Conservation (phyloP, 176 grass and related monocot genomes). For the Tillandsia fasciculata region DNA sequence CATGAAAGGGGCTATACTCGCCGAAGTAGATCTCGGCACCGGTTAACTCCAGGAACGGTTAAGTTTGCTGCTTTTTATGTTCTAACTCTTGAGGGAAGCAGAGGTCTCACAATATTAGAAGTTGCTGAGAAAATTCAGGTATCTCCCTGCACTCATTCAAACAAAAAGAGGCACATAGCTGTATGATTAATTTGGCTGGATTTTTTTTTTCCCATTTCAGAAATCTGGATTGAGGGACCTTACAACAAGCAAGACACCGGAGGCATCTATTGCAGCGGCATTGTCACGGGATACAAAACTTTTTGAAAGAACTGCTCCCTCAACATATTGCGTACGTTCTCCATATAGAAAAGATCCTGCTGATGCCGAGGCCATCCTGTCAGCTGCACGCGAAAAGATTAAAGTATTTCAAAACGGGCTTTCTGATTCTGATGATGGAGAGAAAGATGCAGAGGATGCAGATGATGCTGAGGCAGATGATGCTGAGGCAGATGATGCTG, state of each 20-base stretch:
- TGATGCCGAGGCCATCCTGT: conserved; percentile 58
- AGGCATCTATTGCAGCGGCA: conserved; percentile 94
- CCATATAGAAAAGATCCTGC: conserved; percentile 86
- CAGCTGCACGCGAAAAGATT: conserved; percentile 74
- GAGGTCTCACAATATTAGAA: conserved; percentile 83
- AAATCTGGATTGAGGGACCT: conserved; percentile 94
- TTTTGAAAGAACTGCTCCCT: conserved; percentile 94
- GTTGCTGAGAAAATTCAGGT: conserved; percentile 98
- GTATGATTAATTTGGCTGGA: background rate
- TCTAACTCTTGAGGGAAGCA: conserved; percentile 81
- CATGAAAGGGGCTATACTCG: conserved; percentile 76
- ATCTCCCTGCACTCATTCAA: conserved; percentile 6
- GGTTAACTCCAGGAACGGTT: conserved; percentile 91
- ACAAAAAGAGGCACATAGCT: background rate
- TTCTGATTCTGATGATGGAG: conserved; percentile 61
- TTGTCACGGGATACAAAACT: conserved; percentile 85
- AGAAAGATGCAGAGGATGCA: conserved; percentile 40
- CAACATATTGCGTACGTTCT: conserved; percentile 78
- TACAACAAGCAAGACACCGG: conserved; percentile 96
- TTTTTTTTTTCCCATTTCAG: conserved; percentile 24
- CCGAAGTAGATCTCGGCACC: conserved; percentile 58
- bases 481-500: conserved; percentile 25
- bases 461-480: conserved; percentile 33
- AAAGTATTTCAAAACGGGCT: conserved; percentile 69
- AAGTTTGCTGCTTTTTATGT: conserved; percentile 99